A percentile compares a stretch with the other conserved stretches of the same genome.
Evolutionary conservation across 2,329 filamentous ascomycete genomes (phyloP).

Genomic region (Scedosporium apiospermum): DNA sequence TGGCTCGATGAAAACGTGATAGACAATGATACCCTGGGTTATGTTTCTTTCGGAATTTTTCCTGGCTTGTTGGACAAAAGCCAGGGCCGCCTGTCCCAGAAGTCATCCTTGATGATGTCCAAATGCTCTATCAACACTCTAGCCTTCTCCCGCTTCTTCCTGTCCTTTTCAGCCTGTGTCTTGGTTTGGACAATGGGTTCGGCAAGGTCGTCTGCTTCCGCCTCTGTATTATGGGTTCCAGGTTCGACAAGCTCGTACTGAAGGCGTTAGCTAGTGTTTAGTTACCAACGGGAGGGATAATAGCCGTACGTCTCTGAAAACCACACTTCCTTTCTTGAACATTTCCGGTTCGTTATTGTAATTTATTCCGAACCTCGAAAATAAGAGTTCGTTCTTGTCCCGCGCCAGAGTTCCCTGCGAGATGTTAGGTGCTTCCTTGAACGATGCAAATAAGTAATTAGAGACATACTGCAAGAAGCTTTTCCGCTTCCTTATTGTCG

Average conservation of each 20-base stretch:
- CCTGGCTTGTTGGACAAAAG: constrained; percentile 66
- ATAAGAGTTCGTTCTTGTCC: constrained; percentile 96
- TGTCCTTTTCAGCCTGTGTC: constrained; percentile 74
- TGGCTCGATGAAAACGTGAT: not conserved
- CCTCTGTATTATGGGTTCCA: constrained; percentile 32
- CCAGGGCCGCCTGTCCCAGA: constrained; percentile 86
- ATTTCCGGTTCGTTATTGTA: constrained; percentile 96
- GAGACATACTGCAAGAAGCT: constrained; percentile 58
- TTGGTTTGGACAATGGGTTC: constrained; percentile 55
- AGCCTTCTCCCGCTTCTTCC: constrained; percentile 72
- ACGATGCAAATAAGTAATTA: not conserved
- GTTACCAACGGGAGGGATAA: not conserved
- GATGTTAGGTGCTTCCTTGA: not conserved
- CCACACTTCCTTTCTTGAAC: constrained; percentile 84
- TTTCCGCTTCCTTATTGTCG: constrained; percentile 69
- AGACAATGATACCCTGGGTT: constrained; percentile 19
- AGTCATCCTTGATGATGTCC: constrained; percentile 91
- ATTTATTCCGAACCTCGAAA: constrained; percentile 81
- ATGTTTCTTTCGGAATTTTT: constrained; percentile 54
- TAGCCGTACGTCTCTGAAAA: constrained; percentile 65
- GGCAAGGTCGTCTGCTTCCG: constrained; percentile 37
- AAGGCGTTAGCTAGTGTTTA: constrained; percentile 14
- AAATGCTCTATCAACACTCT: constrained; percentile 73
- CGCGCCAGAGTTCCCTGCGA: constrained; percentile 66
- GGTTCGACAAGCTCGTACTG: constrained; percentile 65